phyloP scores from a whole-genome alignment of 169 alveolate genomes.

The Eimeria acervulina region DNA sequence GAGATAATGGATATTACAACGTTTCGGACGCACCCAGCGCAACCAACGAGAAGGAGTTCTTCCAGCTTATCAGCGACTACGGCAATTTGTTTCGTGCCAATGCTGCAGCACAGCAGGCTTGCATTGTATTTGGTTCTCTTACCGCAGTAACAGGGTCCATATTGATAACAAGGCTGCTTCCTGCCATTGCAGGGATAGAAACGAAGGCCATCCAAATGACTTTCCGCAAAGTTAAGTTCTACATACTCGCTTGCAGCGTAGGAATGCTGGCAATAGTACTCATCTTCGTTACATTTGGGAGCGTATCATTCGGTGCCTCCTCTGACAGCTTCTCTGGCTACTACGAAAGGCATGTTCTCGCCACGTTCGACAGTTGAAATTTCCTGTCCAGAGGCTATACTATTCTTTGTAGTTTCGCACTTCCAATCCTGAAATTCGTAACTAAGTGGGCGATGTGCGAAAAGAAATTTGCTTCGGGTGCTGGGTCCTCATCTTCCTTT shows the following conservation, averaged over 20 bases:
- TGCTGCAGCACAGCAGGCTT: slow-evolving; percentile 37
- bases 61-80: slow-evolving; percentile 57
- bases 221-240: slow-evolving; percentile 29
- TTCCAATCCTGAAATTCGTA: not conserved
- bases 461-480: not conserved
- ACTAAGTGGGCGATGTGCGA: not conserved
- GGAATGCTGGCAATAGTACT: slow-evolving; percentile 61
- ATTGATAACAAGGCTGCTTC: slow-evolving; percentile 19
- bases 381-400: not conserved
- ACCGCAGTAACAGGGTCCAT: slow-evolving; percentile 49
- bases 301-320: slow-evolving; percentile 46
- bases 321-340: slow-evolving; percentile 48
- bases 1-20: slow-evolving; percentile 41
- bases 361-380: not conserved
- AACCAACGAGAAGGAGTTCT: slow-evolving; percentile 3
- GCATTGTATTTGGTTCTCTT: not conserved
- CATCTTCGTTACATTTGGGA: slow-evolving; percentile 63
- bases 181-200: slow-evolving; percentile 56
- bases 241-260: slow-evolving; percentile 43
- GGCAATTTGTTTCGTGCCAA: not conserved
- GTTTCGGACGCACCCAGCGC: slow-evolving; percentile 26
- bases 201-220: slow-evolving; percentile 49
- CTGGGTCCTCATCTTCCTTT: not conserved
- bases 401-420: not conserved
- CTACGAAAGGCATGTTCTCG: slow-evolving; percentile 63